Evolutionary conservation across 2,329 filamentous ascomycete species (phyloP).

Genomic region (Aspergillus flavus): DNA sequence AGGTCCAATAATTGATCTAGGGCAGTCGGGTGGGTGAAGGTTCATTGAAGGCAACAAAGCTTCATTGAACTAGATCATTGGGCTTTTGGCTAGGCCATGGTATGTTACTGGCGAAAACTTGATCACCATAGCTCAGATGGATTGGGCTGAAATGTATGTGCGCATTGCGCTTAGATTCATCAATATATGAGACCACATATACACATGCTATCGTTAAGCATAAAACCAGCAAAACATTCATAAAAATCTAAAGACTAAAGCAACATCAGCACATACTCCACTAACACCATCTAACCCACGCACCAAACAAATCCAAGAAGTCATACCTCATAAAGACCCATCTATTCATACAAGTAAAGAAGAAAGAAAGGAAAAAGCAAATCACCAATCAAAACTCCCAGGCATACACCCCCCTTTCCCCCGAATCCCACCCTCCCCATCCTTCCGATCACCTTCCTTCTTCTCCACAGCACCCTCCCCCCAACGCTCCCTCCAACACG

Average conservation of each 20-base stretch:
- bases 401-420: slow-evolving; percentile 22
- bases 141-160: too few relatives aligned
- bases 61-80: too few relatives aligned
- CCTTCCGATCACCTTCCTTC: background rate
- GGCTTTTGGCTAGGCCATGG: too few relatives aligned
- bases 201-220: too few relatives aligned
- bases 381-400: slow-evolving; percentile 26
- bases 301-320: background rate
- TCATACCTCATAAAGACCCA: background rate
- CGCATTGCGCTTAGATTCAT: background rate
- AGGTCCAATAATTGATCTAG: too few relatives aligned
- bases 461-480: slow-evolving; percentile 25
- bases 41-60: rapidly evolving
- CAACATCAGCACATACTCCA: background rate
- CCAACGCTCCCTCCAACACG: slow-evolving; percentile 38
- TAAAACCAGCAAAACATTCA: background rate
- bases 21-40: too few relatives aligned
- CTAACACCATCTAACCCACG: background rate
- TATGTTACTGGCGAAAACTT: too few relatives aligned
- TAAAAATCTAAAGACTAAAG: background rate
- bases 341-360: background rate
- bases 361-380: background rate
- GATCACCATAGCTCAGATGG: too few relatives aligned
- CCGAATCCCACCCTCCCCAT: background rate
- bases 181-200: background rate